These are phyloP conservation scores for Penstemon barbatus DNA, from an alignment of 257 asterid genomes.

Conservation along the genomic window DNA sequence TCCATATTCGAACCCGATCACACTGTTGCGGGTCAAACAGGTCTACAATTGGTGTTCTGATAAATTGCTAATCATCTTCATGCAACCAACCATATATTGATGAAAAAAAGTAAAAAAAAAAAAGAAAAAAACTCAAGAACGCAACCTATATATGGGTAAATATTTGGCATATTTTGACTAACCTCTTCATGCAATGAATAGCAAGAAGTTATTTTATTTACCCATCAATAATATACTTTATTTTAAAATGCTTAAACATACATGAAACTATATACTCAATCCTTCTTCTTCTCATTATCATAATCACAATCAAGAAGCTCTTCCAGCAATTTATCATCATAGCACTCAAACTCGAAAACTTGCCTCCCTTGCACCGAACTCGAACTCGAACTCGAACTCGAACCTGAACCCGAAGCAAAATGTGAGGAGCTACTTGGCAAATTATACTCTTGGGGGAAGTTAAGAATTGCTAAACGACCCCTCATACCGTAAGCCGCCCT, in stretches of 20 bases:
- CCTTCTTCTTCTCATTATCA: conserved; percentile 29
- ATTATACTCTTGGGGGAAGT: conserved; percentile 67
- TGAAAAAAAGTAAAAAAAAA: too few relatives aligned
- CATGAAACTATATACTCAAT: neutral
- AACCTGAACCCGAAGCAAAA: conserved; percentile 33
- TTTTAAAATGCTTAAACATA: too few relatives aligned
- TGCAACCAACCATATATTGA: too few relatives aligned
- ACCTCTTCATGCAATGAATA: too few relatives aligned
- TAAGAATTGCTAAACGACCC: conserved; percentile 77
- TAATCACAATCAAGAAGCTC: conserved; percentile 59
- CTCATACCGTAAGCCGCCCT: conserved; percentile 70
- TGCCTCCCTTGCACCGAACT: conserved; percentile 18
- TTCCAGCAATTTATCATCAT: conserved; percentile 61
- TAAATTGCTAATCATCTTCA: too few relatives aligned
- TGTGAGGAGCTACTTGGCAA: conserved; percentile 67
- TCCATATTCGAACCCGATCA: conserved; percentile 82
- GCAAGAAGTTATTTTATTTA: too few relatives aligned
- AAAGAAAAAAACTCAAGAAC: too few relatives aligned
- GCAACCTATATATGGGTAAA: too few relatives aligned
- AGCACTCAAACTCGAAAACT: conserved; percentile 68
- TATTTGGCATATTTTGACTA: too few relatives aligned
- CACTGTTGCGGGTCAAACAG: conserved; percentile 62
- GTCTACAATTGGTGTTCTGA: too few relatives aligned
- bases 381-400: conserved; percentile 39
- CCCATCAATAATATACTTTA: too few relatives aligned